Evolutionary conservation across 192 early-diverging fungal species (phyloP).

Genomic region (Entomortierella chlamydospora): DNA sequence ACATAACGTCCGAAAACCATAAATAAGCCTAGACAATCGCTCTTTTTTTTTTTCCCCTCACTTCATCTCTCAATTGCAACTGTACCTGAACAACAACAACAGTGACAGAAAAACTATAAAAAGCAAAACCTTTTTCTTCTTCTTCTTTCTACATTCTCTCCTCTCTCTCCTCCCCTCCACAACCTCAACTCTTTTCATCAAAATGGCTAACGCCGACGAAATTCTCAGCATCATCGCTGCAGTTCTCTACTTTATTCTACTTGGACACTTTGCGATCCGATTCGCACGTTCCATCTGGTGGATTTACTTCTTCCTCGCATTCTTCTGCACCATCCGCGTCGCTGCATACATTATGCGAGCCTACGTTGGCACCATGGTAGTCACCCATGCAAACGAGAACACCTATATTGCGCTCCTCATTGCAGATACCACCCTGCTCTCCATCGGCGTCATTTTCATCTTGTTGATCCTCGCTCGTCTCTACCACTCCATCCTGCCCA

Average conservation of each 20-base stretch:
- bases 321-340: slow-evolving; percentile 36
- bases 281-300: slow-evolving; percentile 15
- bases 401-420: neutral
- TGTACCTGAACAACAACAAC: too few relatives aligned
- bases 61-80: too few relatives aligned
- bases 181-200: neutral
- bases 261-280: neutral
- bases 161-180: too few relatives aligned
- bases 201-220: slow-evolving; percentile 23
- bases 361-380: neutral
- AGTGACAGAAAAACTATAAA: too few relatives aligned
- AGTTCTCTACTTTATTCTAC: slow-evolving; percentile 1
- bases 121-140: too few relatives aligned
- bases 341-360: slow-evolving; percentile 26
- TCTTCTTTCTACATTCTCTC: too few relatives aligned
- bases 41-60: neutral
- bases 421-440: neutral
- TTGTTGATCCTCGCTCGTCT: slow-evolving; percentile 23
- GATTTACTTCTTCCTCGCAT: slow-evolving; percentile 16
- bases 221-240: slow-evolving; percentile 25
- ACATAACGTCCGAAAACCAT: too few relatives aligned
- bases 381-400: neutral
- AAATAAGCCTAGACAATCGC: neutral
- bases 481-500: slow-evolving; percentile 33
- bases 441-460: slow-evolving; percentile 30